A percentile compares a stretch with the other conserved stretches of the same genome.
These are phyloP conservation scores for Parafenestella ontariensis DNA, from an alignment of 2,329 filamentous ascomycete species.

Conservation along the genomic window DNA sequence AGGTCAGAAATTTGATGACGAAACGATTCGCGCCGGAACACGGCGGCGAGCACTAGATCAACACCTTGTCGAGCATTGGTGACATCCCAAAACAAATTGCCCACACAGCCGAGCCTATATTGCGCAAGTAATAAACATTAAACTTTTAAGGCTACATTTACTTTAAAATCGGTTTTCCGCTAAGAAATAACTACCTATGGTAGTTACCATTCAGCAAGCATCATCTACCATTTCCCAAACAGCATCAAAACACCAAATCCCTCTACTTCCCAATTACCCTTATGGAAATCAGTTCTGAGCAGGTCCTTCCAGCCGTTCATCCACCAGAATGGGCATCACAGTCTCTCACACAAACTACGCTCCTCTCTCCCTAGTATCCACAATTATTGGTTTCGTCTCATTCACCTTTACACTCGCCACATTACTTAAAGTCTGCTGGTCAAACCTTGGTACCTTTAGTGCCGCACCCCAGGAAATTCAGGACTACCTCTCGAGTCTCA, in stretches of 20 bases:
- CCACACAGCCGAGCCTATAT: background rate
- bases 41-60: background rate
- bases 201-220: too few relatives aligned
- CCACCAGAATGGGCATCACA: conserved; percentile 25
- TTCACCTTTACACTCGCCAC: conserved; percentile 55
- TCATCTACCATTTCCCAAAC: too few relatives aligned
- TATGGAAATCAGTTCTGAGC: background rate
- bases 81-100: background rate
- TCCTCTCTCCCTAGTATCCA: conserved; percentile 46
- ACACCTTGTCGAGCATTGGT: too few relatives aligned
- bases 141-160: too few relatives aligned
- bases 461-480: conserved; percentile 50
- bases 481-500: conserved; percentile 49
- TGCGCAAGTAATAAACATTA: too few relatives aligned
- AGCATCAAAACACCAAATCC: background rate
- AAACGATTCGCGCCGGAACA: background rate
- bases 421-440: conserved; percentile 52
- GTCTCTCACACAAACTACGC: conserved; percentile 33
- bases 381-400: conserved; percentile 51
- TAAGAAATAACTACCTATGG: too few relatives aligned
- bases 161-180: too few relatives aligned
- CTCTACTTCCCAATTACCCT: background rate
- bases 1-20: background rate
- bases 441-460: conserved; percentile 47
- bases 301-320: too few relatives aligned